Conservation (phyloP, 768 basidiomycete genomes). For the Leccinum rimulosum region DNA sequence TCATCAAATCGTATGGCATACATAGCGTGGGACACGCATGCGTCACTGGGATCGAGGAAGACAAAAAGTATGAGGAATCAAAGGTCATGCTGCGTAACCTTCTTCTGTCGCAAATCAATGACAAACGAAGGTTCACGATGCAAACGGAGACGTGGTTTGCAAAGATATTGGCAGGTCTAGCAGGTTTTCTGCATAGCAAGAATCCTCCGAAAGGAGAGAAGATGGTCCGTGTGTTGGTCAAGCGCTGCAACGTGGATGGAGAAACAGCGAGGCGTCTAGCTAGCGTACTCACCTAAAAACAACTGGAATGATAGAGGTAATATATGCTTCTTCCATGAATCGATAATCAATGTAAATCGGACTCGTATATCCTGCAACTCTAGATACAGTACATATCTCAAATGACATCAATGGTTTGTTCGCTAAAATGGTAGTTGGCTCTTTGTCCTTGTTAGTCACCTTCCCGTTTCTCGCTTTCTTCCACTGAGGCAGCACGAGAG, state of each 20-base stretch:
- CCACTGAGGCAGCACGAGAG: not conserved
- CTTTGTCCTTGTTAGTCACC: not conserved
- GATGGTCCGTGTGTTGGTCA: constrained; percentile 22
- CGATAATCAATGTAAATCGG: not conserved
- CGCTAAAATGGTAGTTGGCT: not conserved
- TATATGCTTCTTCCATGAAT: not conserved
- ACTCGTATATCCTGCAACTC: not conserved
- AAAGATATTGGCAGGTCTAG: constrained; percentile 21
- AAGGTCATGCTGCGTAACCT: constrained; percentile 23
- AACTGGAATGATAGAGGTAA: not conserved
- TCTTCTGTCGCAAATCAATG: constrained; percentile 11
- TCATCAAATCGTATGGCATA: constrained; percentile 28
- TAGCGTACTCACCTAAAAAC: constrained; percentile 4
- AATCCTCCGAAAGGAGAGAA: constrained; percentile 27
- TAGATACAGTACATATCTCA: not conserved
- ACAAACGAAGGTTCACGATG: constrained; percentile 23
- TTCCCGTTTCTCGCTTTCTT: not conserved
- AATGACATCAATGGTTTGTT: not conserved
- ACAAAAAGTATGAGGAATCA: constrained; percentile 36
- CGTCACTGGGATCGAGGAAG: constrained; percentile 37
- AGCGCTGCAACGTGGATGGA: constrained; percentile 28
- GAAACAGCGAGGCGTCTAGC: constrained; percentile 26
- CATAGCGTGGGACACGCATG: constrained; percentile 38
- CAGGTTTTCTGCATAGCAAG: constrained; percentile 17
- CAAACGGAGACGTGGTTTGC: constrained; percentile 25